phyloP scores from a whole-genome alignment of 768 basidiomycete genomes.

The Melanogaster broomeanus region DNA sequence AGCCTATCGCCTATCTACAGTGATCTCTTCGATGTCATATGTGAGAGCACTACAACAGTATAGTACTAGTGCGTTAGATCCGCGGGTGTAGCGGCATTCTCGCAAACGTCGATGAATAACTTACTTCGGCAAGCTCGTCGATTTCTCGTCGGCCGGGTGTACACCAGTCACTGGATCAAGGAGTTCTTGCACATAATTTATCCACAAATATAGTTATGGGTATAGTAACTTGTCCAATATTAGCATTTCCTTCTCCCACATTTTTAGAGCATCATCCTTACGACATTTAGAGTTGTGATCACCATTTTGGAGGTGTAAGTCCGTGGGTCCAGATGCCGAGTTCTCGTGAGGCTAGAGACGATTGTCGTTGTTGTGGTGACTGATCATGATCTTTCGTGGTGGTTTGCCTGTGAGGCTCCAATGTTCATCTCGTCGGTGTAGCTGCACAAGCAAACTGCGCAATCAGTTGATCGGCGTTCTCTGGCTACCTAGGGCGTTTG shows the following conservation, averaged over 20 bases:
- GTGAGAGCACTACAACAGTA: no score
- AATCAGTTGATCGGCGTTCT: no score
- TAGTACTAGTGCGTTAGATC: not conserved
- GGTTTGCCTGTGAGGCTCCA: no score
- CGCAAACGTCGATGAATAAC: not conserved
- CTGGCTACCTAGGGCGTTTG: no score
- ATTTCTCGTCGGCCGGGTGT: not conserved
- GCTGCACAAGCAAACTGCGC: no score
- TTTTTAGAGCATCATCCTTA: not conserved
- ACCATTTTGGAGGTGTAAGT: not conserved
- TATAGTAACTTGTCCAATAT: no score
- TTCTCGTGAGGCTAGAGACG: not conserved
- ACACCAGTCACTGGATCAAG: not conserved
- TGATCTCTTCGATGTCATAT: not conserved
- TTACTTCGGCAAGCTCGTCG: not conserved
- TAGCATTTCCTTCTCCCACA: no score
- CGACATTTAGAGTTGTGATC: not conserved
- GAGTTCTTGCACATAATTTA: no score
- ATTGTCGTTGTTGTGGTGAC: not conserved
- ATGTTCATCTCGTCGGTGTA: no score
- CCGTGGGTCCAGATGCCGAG: not conserved
- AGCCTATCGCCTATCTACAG: not conserved
- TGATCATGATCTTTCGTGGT: not conserved
- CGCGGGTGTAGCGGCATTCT: conserved; percentile 10
- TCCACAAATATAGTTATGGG: no score